A percentile compares a stretch with the other conserved stretches of the same genome.
Evolutionary conservation across 1,284 basidiomycete genomes (phyloP).

Genomic region (Cryptococcus hybrid): DNA sequence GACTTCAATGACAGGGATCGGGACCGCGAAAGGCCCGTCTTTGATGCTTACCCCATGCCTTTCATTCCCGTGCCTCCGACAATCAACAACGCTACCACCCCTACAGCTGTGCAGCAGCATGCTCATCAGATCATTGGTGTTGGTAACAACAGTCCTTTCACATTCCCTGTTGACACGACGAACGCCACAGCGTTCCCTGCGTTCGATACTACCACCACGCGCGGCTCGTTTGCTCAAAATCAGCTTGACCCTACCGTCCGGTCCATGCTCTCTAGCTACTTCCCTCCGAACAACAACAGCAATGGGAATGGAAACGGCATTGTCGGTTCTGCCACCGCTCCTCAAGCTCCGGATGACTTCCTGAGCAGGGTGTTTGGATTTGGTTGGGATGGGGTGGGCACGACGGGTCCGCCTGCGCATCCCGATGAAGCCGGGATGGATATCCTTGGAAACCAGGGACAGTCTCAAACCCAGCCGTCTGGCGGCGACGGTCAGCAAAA

Average conservation of each 20-base stretch:
- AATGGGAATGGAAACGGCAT: neutral
- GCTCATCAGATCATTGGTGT: slow-evolving; percentile 2
- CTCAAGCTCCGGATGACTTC: slow-evolving; percentile 43
- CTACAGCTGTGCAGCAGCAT: slow-evolving; percentile 2
- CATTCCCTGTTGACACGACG: slow-evolving; percentile 30
- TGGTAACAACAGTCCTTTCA: slow-evolving; percentile 19
- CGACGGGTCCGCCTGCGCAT: neutral
- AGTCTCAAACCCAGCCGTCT: neutral
- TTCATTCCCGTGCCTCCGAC: slow-evolving; percentile 14
- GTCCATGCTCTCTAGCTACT: slow-evolving; percentile 39
- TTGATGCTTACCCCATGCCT: slow-evolving; percentile 47
- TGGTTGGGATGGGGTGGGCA: slow-evolving; percentile 35
- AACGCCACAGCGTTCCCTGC: slow-evolving; percentile 14
- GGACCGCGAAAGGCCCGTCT: slow-evolving; percentile 38
- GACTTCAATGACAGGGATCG: slow-evolving; percentile 5
- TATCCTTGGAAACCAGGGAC: neutral
- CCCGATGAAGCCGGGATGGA: neutral
- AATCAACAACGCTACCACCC: slow-evolving; percentile 8
- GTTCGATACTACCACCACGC: slow-evolving; percentile 6
- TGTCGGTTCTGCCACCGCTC: slow-evolving; percentile 6
- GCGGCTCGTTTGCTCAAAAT: slow-evolving; percentile 10
- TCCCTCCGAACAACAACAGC: slow-evolving; percentile 19
- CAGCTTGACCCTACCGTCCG: slow-evolving; percentile 42
- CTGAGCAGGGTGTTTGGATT: slow-evolving; percentile 44
- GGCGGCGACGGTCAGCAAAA: neutral